Evolutionary conservation across 805 yeast genomes (phyloP).

Genomic region (Barnettozyma vustinii): DNA sequence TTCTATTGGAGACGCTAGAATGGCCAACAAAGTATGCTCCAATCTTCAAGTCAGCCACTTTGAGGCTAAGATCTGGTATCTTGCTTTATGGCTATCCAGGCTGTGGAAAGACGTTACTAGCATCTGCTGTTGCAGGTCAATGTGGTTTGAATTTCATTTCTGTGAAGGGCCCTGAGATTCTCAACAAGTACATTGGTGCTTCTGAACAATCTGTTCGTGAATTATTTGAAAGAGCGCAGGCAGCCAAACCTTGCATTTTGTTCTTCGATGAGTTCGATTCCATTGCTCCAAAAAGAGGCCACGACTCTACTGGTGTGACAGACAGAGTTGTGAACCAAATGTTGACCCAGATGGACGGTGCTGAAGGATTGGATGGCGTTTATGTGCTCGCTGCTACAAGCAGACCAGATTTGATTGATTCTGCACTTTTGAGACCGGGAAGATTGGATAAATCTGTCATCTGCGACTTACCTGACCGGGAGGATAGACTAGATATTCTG

Average conservation of each 20-base stretch:
- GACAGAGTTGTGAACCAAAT: slow-evolving; percentile 96
- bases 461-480: slow-evolving; percentile 76
- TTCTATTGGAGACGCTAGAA: slow-evolving; percentile 81
- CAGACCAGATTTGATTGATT: slow-evolving; percentile 92
- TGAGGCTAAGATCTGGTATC: slow-evolving; percentile 84
- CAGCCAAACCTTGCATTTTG: slow-evolving; percentile 89
- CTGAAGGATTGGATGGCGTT: slow-evolving; percentile 95
- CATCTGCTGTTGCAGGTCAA: slow-evolving; percentile 89
- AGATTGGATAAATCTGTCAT: slow-evolving; percentile 88
- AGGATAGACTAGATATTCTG: slow-evolving; percentile 72
- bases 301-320: slow-evolving; percentile 95
- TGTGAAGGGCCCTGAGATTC: slow-evolving; percentile 91
- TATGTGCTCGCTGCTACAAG: slow-evolving; percentile 95
- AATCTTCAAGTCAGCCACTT: slow-evolving; percentile 83
- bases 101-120: slow-evolving; percentile 90
- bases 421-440: slow-evolving; percentile 93
- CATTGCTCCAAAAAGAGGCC: slow-evolving; percentile 96
- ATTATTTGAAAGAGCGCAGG: slow-evolving; percentile 87
- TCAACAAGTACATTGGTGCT: slow-evolving; percentile 95
- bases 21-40: slow-evolving; percentile 98
- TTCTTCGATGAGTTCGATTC: slow-evolving; percentile 97
- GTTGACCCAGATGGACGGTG: slow-evolving; percentile 98
- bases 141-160: slow-evolving; percentile 92
- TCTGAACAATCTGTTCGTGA: slow-evolving; percentile 94
- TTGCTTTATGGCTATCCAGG: slow-evolving; percentile 95